These are phyloP conservation scores for Fusarium devonianum DNA, from an alignment of 2,329 filamentous ascomycete genomes.

Conservation along the genomic window DNA sequence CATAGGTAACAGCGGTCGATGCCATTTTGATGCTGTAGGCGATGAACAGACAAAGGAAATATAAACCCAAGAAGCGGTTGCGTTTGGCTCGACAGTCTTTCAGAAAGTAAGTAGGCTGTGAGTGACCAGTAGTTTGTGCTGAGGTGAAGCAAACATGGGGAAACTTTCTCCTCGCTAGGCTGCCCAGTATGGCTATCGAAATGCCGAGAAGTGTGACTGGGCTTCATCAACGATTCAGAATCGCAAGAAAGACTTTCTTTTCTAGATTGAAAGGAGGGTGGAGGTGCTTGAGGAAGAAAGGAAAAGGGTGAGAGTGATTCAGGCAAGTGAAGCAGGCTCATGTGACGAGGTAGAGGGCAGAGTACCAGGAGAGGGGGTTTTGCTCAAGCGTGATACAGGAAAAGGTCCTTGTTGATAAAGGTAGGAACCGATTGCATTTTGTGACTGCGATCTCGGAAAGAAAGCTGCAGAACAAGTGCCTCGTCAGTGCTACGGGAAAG, in stretches of 20 bases:
- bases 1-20: slow-evolving; percentile 38
- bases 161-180: background rate
- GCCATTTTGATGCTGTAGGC: slow-evolving; percentile 34
- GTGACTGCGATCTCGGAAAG: background rate
- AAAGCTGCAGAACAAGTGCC: background rate
- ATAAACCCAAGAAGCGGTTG: too few relatives aligned
- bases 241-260: slow-evolving; percentile 8
- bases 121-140: background rate
- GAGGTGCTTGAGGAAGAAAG: background rate
- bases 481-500: background rate
- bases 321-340: too few relatives aligned
- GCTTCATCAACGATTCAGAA: background rate
- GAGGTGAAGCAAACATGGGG: slow-evolving; percentile 8
- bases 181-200: background rate
- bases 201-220: background rate
- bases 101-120: background rate
- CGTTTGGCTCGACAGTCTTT: background rate
- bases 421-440: background rate
- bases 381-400: background rate
- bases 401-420: too few relatives aligned
- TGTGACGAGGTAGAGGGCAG: background rate
- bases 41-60: background rate
- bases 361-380: too few relatives aligned
- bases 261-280: slow-evolving; percentile 6
- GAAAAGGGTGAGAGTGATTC: background rate